phyloP scores from a whole-genome alignment of 208 protist genomes.

The Hexamita inflata region DNA sequence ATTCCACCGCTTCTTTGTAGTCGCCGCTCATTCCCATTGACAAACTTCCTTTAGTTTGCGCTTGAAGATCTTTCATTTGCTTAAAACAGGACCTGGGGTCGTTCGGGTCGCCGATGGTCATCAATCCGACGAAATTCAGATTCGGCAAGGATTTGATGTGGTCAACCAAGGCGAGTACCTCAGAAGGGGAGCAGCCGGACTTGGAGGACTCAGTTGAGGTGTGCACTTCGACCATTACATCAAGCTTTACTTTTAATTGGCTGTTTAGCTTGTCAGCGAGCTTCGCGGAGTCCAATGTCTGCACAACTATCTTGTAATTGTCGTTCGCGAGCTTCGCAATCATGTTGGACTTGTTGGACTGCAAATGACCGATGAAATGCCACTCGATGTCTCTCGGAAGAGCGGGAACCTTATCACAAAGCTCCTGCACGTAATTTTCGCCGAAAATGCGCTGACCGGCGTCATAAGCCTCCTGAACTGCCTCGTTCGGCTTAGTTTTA shows the following conservation, averaged over 20 bases:
- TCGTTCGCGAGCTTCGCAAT: slow-evolving; percentile 58
- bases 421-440: slow-evolving; percentile 86
- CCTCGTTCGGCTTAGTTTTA: slow-evolving; percentile 52
- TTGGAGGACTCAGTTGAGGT: slow-evolving; percentile 66
- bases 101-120: slow-evolving; percentile 77
- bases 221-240: slow-evolving; percentile 76
- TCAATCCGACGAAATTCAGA: slow-evolving; percentile 67
- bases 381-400: slow-evolving; percentile 62
- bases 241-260: slow-evolving; percentile 43
- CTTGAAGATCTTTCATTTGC: too few species aligned
- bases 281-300: slow-evolving; percentile 72
- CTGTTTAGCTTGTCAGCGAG: slow-evolving; percentile 66
- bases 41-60: too few species aligned
- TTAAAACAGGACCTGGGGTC: slow-evolving; percentile 39
- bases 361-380: slow-evolving; percentile 88
- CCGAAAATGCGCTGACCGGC: slow-evolving; percentile 62
- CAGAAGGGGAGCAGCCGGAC: background rate
- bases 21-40: slow-evolving; percentile 88
- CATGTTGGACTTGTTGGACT: slow-evolving; percentile 81
- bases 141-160: slow-evolving; percentile 28
- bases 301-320: too few species aligned
- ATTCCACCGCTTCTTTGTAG: slow-evolving; percentile 70
- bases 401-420: slow-evolving; percentile 62
- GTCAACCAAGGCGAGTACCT: background rate
- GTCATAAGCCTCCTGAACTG: slow-evolving; percentile 46